Conservation (phyloP, 148 eudicot species). For the Spergularia bocconei region DNA sequence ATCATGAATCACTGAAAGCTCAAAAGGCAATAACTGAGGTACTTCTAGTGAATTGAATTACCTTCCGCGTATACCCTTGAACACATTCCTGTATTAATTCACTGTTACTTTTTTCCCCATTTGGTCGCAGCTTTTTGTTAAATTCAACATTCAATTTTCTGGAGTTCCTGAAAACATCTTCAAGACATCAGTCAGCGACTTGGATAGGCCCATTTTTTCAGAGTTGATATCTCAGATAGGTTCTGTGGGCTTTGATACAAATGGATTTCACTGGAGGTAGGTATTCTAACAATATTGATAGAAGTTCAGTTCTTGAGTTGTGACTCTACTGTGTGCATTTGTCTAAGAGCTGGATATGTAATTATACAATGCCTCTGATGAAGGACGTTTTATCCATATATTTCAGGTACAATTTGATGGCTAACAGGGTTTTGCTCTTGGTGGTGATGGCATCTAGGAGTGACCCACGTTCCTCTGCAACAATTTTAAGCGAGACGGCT, state of each 20-base stretch:
- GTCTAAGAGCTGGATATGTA: constrained; percentile 3
- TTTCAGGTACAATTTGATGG: constrained; percentile 96
- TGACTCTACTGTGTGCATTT: not conserved
- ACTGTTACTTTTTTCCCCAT: constrained; percentile 21
- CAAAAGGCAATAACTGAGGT: constrained; percentile 99
- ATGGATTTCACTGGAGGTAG: constrained; percentile 95
- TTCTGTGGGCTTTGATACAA: constrained; percentile 73
- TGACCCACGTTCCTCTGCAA: constrained; percentile 59
- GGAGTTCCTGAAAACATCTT: constrained; percentile 79
- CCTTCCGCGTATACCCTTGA: not conserved
- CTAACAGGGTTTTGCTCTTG: constrained; percentile 87
- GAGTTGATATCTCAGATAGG: constrained; percentile 85
- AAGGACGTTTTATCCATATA: constrained; percentile 2
- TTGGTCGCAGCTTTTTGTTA: constrained; percentile 77
- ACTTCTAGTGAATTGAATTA: constrained; percentile 18
- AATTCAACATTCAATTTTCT: constrained; percentile 82
- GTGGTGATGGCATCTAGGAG: constrained; percentile 84
- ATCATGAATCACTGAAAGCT: constrained; percentile 90
- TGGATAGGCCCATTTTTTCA: constrained; percentile 64
- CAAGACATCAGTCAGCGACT: constrained; percentile 40
- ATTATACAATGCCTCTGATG: not conserved
- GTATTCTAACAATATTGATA: constrained; percentile 14
- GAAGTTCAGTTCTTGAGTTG: not conserved
- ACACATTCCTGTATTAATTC: not conserved
- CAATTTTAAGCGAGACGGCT: constrained; percentile 69